Evolutionary conservation across 1,284 basidiomycete species (phyloP).

Genomic region (Blastosporella zonata): DNA sequence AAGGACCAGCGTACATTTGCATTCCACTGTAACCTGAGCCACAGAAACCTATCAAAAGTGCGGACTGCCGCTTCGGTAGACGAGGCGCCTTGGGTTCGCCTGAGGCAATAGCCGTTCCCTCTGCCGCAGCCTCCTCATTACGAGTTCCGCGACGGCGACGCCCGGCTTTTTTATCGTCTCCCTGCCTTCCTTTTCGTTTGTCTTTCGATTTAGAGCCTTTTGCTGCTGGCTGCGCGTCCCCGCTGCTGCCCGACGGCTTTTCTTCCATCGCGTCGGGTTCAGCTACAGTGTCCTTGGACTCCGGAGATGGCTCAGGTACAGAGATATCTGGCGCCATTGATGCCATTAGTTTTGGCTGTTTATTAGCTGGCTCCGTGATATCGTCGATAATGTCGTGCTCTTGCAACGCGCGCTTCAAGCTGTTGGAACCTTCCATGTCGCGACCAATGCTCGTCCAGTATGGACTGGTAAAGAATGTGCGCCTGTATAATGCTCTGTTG

Average conservation of each 20-base stretch:
- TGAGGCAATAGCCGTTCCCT: slow-evolving; percentile 15
- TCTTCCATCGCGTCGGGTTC: background rate
- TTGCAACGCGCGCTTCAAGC: slow-evolving; percentile 13
- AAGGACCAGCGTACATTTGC: slow-evolving; percentile 75
- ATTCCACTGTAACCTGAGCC: slow-evolving; percentile 88
- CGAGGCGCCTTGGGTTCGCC: slow-evolving; percentile 41
- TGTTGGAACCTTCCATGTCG: slow-evolving; percentile 13
- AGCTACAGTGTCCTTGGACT: background rate
- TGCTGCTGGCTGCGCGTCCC: slow-evolving; percentile 1
- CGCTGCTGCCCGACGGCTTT: background rate
- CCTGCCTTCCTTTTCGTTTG: slow-evolving; percentile 22
- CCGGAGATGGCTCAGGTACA: background rate
- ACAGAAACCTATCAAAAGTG: slow-evolving; percentile 75
- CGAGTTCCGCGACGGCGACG: slow-evolving; percentile 31
- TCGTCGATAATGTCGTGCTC: slow-evolving; percentile 6
- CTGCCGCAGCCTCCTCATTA: slow-evolving; percentile 27
- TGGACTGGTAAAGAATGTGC: background rate
- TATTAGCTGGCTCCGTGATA: slow-evolving; percentile 8
- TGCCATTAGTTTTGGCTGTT: slow-evolving; percentile 16
- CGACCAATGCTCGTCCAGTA: slow-evolving; percentile 3
- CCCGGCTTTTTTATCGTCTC: slow-evolving; percentile 23
- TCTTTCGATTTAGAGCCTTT: slow-evolving; percentile 4
- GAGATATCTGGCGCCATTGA: background rate
- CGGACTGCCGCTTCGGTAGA: slow-evolving; percentile 71
- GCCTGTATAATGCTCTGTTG: background rate